Evolutionary conservation across 1,284 basidiomycete genomes (phyloP), one percentile per base, ranked within the genome.

Genomic region (Heimioporus punctisporus): DNA sequence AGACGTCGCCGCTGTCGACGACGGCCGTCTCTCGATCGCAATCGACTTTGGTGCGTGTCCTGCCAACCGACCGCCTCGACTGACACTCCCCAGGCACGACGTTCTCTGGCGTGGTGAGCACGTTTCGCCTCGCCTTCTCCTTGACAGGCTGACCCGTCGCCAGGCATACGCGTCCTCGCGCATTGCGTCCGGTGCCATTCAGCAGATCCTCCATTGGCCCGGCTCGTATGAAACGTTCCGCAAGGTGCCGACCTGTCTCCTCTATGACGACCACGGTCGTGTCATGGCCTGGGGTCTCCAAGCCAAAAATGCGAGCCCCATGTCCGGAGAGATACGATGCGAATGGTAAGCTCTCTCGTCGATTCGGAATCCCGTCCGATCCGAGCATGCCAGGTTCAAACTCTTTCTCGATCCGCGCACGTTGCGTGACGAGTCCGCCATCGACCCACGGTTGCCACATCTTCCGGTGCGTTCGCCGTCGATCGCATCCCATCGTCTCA

Each of bases 131-230:
- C 31, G 14, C 12, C 7, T 34, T n/a, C n/a, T n/a, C n/a, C n/a
- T n/a, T n/a, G n/a, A n/a, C n/a, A n/a, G n/a, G n/a, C 31, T 34
- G 31, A 34, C 31, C 30, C 30, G 14, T 17, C 31, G 12, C 31
- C 46, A 88, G 86, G 88, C 90, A 3, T 92, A 89, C 64, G 90
- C 85, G 9, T 92, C 90, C 24, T 86, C 89, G n/a, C 84, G 90
- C 56, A 89, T 92, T 59, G 82, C 85, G n/a, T 82, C 80, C 3
- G 90, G 90, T 14, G 77, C 77, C 57, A 81, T 92, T 1, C 90
- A 91, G 61, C 90, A 92, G 64, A 91, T 92, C 49, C 70, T 92
- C 10, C 81, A 82, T 56, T 91, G 90, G 90, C 88, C 88, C 1
- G 88, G 88, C 25, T 88, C 88, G 4, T 80, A 84, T 56, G 90